Evolutionary conservation across 164 flowering plant genomes (phyloP), one percentile per base, ranked within the genome.

Genomic region (Malania oleifera): DNA sequence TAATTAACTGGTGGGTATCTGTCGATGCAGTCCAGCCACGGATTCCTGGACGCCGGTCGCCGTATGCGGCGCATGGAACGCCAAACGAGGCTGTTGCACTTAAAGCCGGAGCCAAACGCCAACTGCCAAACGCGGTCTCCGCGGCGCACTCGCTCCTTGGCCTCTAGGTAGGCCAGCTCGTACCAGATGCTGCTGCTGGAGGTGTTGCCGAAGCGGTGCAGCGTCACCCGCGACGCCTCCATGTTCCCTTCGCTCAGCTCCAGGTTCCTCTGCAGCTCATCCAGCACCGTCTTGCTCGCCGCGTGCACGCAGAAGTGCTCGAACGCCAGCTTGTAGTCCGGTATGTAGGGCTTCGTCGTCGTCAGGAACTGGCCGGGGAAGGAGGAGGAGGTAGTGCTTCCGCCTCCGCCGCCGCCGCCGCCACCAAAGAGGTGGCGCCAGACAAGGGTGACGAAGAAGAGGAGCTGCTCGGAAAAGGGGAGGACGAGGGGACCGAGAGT

Each of bases 141-240:
- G 22, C 86, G 61, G 24, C 47, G 76, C 27, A 93, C 84, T 57
- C 70, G 73, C 66, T 75, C 91, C 71, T 87, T 93, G 0, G 92
- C 95, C 61, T 93, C 98, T 62, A 89, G 40, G 54, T 93, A 93
- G 0, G 98, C 97, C 67, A 93, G 44, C 63, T 93, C 95, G 47
- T 93, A 93, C 98, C 98, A 93, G 1, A 93, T 85, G 66, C 92
- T 86, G 72, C 97, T 93, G 66, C 95, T 86, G 0, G 98, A 93
- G 0, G 95, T 90, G 83, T 93, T 89, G 1, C 98, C 98, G 45
- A 93, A 93, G 0, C 98, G 80, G 54, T 87, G 87, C 64, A 93
- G 60, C 2, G 96, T 73, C 81, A 82, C 82, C 14, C 98, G 61
- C 0, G 98, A 89, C 0, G 98, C 85, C 54, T 93, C 98, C 69